Evolutionary conservation across 345 rosid species (phyloP), one percentile per base, ranked within the genome.

Genomic region (Streptanthus diversifolius): DNA sequence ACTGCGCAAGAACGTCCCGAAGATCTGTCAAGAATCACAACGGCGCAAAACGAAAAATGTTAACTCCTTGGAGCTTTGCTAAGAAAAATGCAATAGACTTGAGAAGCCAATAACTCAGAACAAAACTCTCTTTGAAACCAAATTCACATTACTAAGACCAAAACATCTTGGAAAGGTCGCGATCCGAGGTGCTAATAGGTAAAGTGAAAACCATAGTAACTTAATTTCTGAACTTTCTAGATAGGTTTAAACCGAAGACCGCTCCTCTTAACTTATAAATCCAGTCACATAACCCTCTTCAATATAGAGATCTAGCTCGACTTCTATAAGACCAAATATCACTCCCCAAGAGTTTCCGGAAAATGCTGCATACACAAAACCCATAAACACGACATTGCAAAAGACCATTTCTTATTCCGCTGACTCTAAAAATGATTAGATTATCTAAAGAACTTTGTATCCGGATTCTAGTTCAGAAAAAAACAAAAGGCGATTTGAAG

Each of bases 1-100:
- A 0, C 84, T 54, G 15, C 83, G 95, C 72, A 93, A 72, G 84
- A 93, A 91, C 15, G 90, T 85, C 65, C 70, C 79, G 40, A 91
- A 85, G 54, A 93, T 89, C 97, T 93, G 85, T 56, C 44, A 17
- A 62, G 32, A 81, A 79, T 29, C 68, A 65, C 41, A 64, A 10
- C 4, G 27, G 19, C 14, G 6, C 68, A 29, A 22, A 75, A 5
- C 35, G 5, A 57, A 63, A 36, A 30, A 27, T 2, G 21, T 27
- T 5, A 61, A 45, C 4, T 44, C 5, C 12, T 8, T 1, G 8
- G 9, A 15, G 22, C 40, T 39, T n/a, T 5, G 45, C 36, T 7
- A 65, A 56, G 25, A 56, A 30, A 6, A 7, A 69, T 8, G 52
- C 19, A 41, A 33, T 30, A 53, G 29, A 66, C 6, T 48, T 35